phyloP scores from a whole-genome alignment of 2,329 filamentous ascomycete species.

The Penicillium sp. region DNA sequence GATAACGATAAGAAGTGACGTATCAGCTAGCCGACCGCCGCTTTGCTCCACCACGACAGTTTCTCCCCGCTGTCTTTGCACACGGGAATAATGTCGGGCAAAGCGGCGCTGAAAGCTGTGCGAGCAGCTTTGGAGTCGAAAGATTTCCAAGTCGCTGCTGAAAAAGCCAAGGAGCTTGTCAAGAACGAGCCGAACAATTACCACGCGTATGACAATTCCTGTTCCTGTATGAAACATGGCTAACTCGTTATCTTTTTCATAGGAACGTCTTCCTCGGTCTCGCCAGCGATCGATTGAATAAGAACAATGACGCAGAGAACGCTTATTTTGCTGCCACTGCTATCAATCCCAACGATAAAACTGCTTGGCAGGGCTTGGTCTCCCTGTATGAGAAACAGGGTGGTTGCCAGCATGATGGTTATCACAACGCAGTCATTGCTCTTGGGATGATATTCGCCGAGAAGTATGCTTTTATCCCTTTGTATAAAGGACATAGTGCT shows the following conservation, averaged over 20 bases:
- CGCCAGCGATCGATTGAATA: slow-evolving; percentile 66
- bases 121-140: slow-evolving; percentile 67
- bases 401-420: slow-evolving; percentile 59
- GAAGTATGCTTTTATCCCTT: slow-evolving; percentile 39
- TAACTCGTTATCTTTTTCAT: slow-evolving; percentile 9
- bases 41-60: slow-evolving; percentile 14
- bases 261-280: slow-evolving; percentile 82
- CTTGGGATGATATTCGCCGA: slow-evolving; percentile 67
- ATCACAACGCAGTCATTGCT: slow-evolving; percentile 62
- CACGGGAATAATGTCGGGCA: slow-evolving; percentile 40
- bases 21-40: slow-evolving; percentile 17
- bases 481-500: slow-evolving; percentile 4
- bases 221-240: neutral
- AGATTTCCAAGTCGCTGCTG: slow-evolving; percentile 67
- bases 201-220: slow-evolving; percentile 55
- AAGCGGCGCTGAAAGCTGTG: slow-evolving; percentile 71
- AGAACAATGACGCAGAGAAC: slow-evolving; percentile 62
- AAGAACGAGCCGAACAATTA: slow-evolving; percentile 68
- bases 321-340: slow-evolving; percentile 65
- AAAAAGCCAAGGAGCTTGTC: slow-evolving; percentile 61
- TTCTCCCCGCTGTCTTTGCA: slow-evolving; percentile 18
- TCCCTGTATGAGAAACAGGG: slow-evolving; percentile 75
- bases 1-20: slow-evolving; percentile 23
- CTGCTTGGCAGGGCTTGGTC: slow-evolving; percentile 83
- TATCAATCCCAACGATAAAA: slow-evolving; percentile 65